Percentiles rank a stretch among this genome's conserved stretches.
These are phyloP conservation scores for Cucurbita ficifolia DNA, from an alignment of 306 rosid species.

Conservation along the genomic window DNA sequence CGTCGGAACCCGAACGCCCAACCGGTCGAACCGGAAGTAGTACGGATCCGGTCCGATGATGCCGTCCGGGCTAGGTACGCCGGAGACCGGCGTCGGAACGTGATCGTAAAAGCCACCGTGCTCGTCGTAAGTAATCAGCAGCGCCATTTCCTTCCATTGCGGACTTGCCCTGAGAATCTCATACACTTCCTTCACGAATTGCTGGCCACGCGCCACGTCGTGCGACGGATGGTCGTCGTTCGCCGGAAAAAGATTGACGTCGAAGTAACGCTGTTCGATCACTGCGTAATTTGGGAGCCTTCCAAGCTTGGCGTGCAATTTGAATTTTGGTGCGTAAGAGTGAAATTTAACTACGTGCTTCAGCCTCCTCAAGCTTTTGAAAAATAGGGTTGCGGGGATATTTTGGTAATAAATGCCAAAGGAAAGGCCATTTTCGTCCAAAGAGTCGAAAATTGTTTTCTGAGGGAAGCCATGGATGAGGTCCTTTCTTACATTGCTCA, in stretches of 20 bases:
- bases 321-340: slow-evolving; percentile 42
- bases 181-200: slow-evolving; percentile 78
- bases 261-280: slow-evolving; percentile 82
- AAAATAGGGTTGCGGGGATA: slow-evolving; percentile 77
- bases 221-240: slow-evolving; percentile 97
- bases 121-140: slow-evolving; percentile 77
- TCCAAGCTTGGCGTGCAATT: slow-evolving; percentile 46
- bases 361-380: slow-evolving; percentile 47
- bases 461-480: slow-evolving; percentile 79
- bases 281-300: slow-evolving; percentile 81
- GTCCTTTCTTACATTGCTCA: slow-evolving; percentile 70
- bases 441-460: slow-evolving; percentile 64
- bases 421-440: slow-evolving; percentile 43
- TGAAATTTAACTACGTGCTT: slow-evolving; percentile 41
- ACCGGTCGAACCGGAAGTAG: slow-evolving; percentile 64
- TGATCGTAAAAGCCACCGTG: slow-evolving; percentile 96
- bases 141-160: slow-evolving; percentile 86
- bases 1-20: slow-evolving; percentile 88
- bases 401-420: slow-evolving; percentile 81
- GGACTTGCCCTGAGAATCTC: slow-evolving; percentile 73
- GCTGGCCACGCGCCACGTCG: slow-evolving; percentile 77
- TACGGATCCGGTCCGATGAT: slow-evolving; percentile 59
- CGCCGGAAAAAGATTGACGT: slow-evolving; percentile 46
- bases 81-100: slow-evolving; percentile 65
- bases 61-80: slow-evolving; percentile 87